Conservation (phyloP, 306 rosid genomes). For the Vigna nakashimae region DNA sequence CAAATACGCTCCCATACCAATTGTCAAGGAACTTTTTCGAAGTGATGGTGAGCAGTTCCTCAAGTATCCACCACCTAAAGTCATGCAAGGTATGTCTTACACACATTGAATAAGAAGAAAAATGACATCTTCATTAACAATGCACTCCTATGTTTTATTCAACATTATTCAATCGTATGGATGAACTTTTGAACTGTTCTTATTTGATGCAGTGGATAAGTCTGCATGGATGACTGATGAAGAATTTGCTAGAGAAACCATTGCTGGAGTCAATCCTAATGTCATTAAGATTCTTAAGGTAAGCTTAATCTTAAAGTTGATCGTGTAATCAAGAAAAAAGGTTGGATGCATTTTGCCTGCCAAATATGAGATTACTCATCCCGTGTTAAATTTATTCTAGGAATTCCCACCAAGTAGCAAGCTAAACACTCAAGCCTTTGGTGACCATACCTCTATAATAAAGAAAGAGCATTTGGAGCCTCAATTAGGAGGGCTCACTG, state of each 20-base stretch:
- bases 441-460: slow-evolving; percentile 61
- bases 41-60: slow-evolving; percentile 48
- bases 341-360: not conserved
- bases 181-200: not conserved
- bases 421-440: slow-evolving; percentile 55
- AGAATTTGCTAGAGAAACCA: slow-evolving; percentile 74
- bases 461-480: slow-evolving; percentile 50
- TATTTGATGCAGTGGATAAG: slow-evolving; percentile 43
- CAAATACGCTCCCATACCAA: slow-evolving; percentile 50
- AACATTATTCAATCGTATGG: not conserved
- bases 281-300: slow-evolving; percentile 47
- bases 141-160: not conserved
- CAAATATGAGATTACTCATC: not conserved
- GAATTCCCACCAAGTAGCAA: slow-evolving; percentile 68
- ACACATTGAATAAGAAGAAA: not conserved
- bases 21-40: slow-evolving; percentile 51
- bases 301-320: slow-evolving; percentile 1
- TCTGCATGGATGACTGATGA: slow-evolving; percentile 83
- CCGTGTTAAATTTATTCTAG: slow-evolving; percentile 41
- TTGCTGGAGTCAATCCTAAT: slow-evolving; percentile 74
- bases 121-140: not conserved
- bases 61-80: slow-evolving; percentile 65
- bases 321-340: not conserved
- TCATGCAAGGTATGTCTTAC: slow-evolving; percentile 57
- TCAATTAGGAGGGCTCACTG: slow-evolving; percentile 57